Conservation (phyloP, 768 basidiomycete species). For the Cystofilobasidium capitatum region DNA sequence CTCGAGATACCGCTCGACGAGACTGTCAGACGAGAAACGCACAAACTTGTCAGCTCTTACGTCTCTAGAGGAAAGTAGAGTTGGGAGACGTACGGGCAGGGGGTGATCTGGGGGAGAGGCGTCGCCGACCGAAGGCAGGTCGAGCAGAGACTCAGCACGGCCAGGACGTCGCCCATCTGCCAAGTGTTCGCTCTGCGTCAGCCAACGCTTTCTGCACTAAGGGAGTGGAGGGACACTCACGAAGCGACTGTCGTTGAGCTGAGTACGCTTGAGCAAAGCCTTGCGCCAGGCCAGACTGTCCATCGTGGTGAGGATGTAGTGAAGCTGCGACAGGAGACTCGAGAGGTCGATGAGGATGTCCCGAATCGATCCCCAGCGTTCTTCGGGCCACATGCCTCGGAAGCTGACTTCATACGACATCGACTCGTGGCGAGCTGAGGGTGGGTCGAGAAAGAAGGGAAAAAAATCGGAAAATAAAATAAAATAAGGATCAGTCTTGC, state of each 20-base stretch:
- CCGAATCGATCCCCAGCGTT: constrained; percentile 27
- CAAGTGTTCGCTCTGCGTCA: not conserved
- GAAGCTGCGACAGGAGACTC: constrained; percentile 59
- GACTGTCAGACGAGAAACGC: not conserved
- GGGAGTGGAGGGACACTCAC: constrained; percentile 30
- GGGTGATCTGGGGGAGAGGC: constrained; percentile 77
- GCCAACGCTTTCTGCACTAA: not conserved
- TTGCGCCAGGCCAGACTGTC: constrained; percentile 68
- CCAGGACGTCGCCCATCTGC: constrained; percentile 62
- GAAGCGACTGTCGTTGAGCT: constrained; percentile 67
- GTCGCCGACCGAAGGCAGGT: constrained; percentile 61
- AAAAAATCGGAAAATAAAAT: not conserved
- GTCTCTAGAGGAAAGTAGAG: not conserved
- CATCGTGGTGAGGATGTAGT: constrained; percentile 61
- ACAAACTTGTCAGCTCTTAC: not conserved
- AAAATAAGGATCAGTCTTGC: not conserved
- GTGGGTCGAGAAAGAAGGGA: not conserved
- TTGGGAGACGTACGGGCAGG: constrained; percentile 48
- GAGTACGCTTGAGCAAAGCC: constrained; percentile 63
- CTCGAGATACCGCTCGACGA: not conserved
- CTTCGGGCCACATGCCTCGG: constrained; percentile 21
- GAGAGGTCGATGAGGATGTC: constrained; percentile 51
- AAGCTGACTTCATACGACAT: constrained; percentile 16
- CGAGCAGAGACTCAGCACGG: constrained; percentile 71
- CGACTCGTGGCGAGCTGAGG: not conserved